These are phyloP conservation scores for Actinomortierella ambigua DNA, from an alignment of 371 early-diverging fungal species.

Conservation along the genomic window DNA sequence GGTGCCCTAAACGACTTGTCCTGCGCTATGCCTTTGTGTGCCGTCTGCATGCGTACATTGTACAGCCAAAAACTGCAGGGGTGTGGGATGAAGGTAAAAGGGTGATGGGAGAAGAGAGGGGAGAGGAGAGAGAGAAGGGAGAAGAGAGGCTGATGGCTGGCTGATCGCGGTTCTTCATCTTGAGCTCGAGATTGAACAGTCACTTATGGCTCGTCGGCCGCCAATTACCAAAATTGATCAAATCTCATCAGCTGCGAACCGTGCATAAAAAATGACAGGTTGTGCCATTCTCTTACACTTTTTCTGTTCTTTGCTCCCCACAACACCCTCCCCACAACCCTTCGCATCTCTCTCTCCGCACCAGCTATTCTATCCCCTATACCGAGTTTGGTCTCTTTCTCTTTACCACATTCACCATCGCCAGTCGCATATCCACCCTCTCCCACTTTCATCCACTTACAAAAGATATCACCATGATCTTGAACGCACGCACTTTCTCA, in stretches of 20 bases:
- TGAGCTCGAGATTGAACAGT: too few species aligned
- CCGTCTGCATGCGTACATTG: not conserved
- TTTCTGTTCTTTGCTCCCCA: not conserved
- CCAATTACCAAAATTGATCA: too few species aligned
- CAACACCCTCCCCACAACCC: not conserved
- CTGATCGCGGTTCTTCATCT: not conserved
- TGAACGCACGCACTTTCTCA: too few species aligned
- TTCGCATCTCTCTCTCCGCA: not conserved
- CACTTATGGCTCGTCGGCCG: too few species aligned
- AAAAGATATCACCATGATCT: too few species aligned
- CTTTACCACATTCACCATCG: not conserved
- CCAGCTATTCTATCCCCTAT: not conserved
- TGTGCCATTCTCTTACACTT: not conserved
- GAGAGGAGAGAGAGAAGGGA: constrained; percentile 3
- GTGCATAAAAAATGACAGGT: too few species aligned
- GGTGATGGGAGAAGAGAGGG: not conserved
- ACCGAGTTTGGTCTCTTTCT: not conserved
- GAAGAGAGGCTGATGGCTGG: not conserved
- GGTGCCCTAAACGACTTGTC: too few species aligned
- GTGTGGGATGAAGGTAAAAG: not conserved
- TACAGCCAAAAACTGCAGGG: not conserved
- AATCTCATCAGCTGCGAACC: too few species aligned
- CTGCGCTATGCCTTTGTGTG: too few species aligned
- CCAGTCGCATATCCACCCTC: not conserved
- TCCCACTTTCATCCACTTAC: too few species aligned